Conservation (phyloP, 768 basidiomycete genomes). For the Mycena sanguinolenta region DNA sequence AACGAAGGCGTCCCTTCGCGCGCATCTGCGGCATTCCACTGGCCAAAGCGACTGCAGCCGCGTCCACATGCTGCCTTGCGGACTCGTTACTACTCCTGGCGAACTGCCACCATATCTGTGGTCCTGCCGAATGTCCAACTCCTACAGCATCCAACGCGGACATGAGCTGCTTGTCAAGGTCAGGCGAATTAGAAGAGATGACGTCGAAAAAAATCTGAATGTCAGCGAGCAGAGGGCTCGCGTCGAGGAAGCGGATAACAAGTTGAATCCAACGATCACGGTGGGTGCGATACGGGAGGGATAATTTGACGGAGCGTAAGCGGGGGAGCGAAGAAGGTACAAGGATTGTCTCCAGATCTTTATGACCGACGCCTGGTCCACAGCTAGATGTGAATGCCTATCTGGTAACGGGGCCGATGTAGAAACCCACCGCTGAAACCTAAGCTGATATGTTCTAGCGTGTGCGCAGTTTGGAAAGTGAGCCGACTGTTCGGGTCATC, state of each 20-base stretch:
- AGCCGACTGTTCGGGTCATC: background rate
- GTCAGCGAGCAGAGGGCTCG: background rate
- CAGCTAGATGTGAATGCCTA: background rate
- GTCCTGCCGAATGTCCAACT: too few species aligned
- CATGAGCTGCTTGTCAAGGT: too few species aligned
- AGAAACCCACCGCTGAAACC: background rate
- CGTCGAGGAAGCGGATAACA: background rate
- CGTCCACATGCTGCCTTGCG: too few species aligned
- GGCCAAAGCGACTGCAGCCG: background rate
- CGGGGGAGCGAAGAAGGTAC: background rate
- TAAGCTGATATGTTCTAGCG: background rate
- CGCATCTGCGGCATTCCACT: too few species aligned
- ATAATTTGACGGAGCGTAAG: constrained; percentile 2
- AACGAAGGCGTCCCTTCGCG: too few species aligned
- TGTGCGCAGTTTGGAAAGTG: background rate
- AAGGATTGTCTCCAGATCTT: background rate
- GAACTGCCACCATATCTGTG: too few species aligned
- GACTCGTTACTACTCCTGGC: too few species aligned
- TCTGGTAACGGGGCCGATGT: background rate
- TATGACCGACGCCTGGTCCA: too few species aligned
- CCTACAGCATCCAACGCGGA: too few species aligned
- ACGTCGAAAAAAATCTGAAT: background rate
- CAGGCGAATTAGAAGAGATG: too few species aligned
- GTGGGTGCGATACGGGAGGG: background rate
- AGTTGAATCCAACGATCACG: background rate